Evolutionary conservation across 179 eudicot species (phyloP).

Genomic region (Vitellaria paradoxa): DNA sequence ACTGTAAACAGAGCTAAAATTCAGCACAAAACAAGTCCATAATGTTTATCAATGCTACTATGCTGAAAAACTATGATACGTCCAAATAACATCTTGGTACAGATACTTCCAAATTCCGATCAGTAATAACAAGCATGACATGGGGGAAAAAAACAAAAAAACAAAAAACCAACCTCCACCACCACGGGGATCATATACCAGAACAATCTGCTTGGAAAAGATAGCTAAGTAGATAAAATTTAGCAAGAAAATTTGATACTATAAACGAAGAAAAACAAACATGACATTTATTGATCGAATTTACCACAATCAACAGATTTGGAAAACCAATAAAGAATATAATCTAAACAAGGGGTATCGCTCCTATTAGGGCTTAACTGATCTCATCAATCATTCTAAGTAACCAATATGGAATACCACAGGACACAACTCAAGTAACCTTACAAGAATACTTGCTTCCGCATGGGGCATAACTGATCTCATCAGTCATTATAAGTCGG

Average conservation of each 20-base stretch:
- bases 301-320: too few species aligned
- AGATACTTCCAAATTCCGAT: not conserved
- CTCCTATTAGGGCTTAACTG: not conserved
- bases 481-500: too few species aligned
- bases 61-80: not conserved
- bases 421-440: not conserved
- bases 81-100: not conserved
- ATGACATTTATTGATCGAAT: not conserved
- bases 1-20: not conserved
- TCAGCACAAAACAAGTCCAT: not conserved
- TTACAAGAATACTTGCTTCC: not conserved
- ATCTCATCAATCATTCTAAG: not conserved
- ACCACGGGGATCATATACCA: too few species aligned
- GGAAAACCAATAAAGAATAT: too few species aligned
- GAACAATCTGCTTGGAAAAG: too few species aligned
- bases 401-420: not conserved
- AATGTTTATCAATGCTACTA: not conserved
- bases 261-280: not conserved
- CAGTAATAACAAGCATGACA: not conserved
- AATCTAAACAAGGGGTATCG: too few species aligned
- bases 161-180: not conserved
- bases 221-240: too few species aligned
- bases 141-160: not conserved
- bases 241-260: not conserved
- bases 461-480: too few species aligned